phyloP scores from a whole-genome alignment of 2,329 filamentous ascomycete genomes.

The Phaeophleospora eucalypticola region DNA sequence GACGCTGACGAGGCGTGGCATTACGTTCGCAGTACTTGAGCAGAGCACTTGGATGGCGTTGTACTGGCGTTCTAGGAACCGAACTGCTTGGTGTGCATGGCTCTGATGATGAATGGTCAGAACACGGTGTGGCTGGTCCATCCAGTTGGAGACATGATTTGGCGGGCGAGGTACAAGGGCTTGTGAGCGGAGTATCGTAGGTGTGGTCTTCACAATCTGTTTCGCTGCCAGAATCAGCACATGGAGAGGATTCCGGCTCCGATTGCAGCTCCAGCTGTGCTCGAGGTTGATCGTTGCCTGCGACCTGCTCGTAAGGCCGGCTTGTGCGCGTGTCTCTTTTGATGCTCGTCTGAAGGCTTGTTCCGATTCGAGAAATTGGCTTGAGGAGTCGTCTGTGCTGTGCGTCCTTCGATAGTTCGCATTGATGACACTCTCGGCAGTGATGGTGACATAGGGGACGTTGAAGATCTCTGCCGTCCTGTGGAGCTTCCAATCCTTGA shows the following conservation, averaged over 20 bases:
- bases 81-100: background rate
- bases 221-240: background rate
- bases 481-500: too few relatives aligned
- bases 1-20: conserved; percentile 19
- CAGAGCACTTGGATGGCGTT: conserved; percentile 21
- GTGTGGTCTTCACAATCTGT: background rate
- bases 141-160: conserved; percentile 1
- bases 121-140: background rate
- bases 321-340: too few relatives aligned
- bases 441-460: too few relatives aligned
- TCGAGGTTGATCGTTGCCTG: too few relatives aligned
- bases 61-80: conserved; percentile 1
- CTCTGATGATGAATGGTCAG: background rate
- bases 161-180: conserved; percentile 11
- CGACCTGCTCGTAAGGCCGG: too few relatives aligned
- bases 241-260: background rate
- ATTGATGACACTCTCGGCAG: too few relatives aligned
- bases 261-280: too few relatives aligned
- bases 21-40: conserved; percentile 18
- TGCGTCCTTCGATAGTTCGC: too few relatives aligned
- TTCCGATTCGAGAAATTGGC: too few relatives aligned
- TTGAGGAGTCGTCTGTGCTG: too few relatives aligned
- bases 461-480: too few relatives aligned
- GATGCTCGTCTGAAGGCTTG: too few relatives aligned
- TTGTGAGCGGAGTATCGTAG: conserved; percentile 20